Percentiles rank a stretch among this genome's conserved stretches.
phyloP scores from a whole-genome alignment of 2,329 filamentous ascomycete genomes.

The Calonectria crousiana region DNA sequence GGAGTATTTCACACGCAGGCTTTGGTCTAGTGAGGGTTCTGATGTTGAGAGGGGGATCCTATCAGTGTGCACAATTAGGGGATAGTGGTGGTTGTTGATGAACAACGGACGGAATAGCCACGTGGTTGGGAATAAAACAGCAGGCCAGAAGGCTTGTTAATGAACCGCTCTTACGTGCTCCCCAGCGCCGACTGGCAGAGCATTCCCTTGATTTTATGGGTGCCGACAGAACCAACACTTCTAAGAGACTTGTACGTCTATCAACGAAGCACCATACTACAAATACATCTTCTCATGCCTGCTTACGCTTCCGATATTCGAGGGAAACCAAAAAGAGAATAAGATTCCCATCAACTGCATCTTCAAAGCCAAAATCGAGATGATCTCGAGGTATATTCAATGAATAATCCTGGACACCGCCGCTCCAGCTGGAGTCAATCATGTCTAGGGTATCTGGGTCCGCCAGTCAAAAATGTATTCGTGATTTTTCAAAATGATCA shows the following conservation, averaged over 20 bases:
- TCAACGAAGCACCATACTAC: neutral
- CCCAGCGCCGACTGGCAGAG: too few species aligned
- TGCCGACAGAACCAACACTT: too few species aligned
- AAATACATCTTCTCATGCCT: neutral
- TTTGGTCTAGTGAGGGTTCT: too few species aligned
- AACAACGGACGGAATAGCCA: too few species aligned
- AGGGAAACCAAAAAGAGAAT: neutral
- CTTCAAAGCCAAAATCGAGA: conserved; percentile 11
- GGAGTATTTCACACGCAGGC: too few species aligned
- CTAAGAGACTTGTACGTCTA: neutral
- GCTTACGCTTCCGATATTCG: neutral
- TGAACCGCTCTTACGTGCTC: too few species aligned
- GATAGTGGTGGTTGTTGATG: too few species aligned
- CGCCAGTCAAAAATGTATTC: neutral
- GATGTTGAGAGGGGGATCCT: too few species aligned
- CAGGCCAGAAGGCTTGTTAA: too few species aligned
- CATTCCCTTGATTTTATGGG: too few species aligned
- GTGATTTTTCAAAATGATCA: conserved; percentile 15
- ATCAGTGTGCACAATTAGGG: too few species aligned
- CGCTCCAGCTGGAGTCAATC: neutral
- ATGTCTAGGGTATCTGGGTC: neutral
- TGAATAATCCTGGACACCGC: conserved; percentile 13
- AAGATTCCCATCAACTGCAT: neutral
- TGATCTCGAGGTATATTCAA: conserved; percentile 28
- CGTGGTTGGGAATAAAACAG: too few species aligned